Base-by-base conservation (phyloP, 1,139 yeast species). In the Candida sp. region DNA sequence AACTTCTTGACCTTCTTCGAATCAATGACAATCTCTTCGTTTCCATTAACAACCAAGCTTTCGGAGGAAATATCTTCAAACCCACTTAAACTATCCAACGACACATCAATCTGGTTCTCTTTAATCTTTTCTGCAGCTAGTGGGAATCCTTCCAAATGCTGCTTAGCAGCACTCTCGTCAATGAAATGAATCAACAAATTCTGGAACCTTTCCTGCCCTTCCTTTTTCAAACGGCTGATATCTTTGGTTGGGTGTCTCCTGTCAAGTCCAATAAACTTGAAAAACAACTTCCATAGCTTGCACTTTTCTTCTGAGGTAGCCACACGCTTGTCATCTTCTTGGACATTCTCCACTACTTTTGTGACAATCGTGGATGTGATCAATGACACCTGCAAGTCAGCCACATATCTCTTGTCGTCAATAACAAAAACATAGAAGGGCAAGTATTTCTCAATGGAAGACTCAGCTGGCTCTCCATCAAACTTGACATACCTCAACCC, bases 371-470 rank as follows among this genome's bases (percentile, higher is more conserved):
- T 49, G 4, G 87, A 90, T 7, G 87, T 69, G 0, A 86, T 58
- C 41, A 89, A 69, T 3, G 85, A 73, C 3, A 86, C 65, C 62
- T 91, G 97, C 35, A 89, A 65, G 64, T 91, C 96, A 27, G 84
- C 66, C 9, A 86, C 83, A 60, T 76, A 85, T 27, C 67, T 69
- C 12, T 64, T 63, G 35, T 64, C 77, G 48, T 70, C 68, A 40
- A 75, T 56, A 2, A 67, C 67, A 43, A 76, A 68, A 5, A 69
- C 65, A 60, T 83, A 86, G 41, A 84, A 65, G 3, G 90, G 94
- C 23, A 78, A 70, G 65, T 67, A 86, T 33, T 67, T 69, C 28
- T 66, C 47, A 30, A 74, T 59, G 39, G 73, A 68, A 17, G 65
- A 59, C 48, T 62, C 54, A 39, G 68, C 49, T 12, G 68, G 62